Percentiles rank a stretch among this genome's conserved stretches.
phyloP scores from a whole-genome alignment of 495 filamentous ascomycete species.

The Aspergillus homomorphus region DNA sequence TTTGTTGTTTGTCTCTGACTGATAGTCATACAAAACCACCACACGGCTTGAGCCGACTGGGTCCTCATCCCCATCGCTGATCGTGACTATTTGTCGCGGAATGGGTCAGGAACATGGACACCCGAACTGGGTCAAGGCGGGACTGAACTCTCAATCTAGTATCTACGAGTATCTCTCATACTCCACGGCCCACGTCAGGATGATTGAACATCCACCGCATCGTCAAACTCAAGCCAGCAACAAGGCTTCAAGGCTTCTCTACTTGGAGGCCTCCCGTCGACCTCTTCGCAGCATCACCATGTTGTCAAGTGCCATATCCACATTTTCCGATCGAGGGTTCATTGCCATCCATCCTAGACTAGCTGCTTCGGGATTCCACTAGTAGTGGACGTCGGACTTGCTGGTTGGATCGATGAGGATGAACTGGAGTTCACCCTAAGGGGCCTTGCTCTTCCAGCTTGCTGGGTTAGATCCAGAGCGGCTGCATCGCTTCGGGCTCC shows the following conservation, averaged over 20 bases:
- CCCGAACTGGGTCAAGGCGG: neutral
- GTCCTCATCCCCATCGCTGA: neutral
- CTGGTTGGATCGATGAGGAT: neutral
- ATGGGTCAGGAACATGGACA: conserved; percentile 2
- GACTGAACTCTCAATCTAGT: neutral
- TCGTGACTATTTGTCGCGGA: neutral
- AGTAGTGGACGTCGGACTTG: neutral
- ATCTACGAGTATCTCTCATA: neutral
- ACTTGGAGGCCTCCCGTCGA: neutral
- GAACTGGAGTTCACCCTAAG: neutral
- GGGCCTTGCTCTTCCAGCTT: neutral
- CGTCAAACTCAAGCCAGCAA: too few species aligned
- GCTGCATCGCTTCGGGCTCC: neutral
- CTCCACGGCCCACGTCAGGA: conserved; percentile 2
- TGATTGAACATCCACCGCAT: neutral
- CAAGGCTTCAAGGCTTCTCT: too few species aligned
- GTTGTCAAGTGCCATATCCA: neutral
- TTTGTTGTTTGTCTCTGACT: neutral
- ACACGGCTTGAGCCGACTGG: neutral
- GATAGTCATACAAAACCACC: neutral
- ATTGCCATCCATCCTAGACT: neutral
- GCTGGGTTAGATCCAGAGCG: neutral
- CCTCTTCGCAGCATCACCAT: neutral
- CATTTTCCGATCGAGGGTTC: neutral
- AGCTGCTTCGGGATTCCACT: neutral